phyloP scores from a whole-genome alignment of 768 basidiomycete species.

The Phaffia tasmanica region DNA sequence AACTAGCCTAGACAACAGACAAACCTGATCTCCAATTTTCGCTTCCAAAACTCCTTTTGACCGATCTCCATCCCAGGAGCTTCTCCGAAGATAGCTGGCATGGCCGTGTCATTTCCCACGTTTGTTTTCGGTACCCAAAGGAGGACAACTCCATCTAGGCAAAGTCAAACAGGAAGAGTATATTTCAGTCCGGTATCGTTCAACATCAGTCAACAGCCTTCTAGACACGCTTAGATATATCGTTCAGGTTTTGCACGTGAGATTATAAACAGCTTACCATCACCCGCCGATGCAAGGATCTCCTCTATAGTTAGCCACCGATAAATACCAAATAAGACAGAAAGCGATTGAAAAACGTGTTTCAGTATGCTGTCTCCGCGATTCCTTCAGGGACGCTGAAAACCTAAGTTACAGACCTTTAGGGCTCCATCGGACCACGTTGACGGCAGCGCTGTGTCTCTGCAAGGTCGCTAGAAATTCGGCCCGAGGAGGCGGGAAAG shows the following conservation, averaged over 20 bases:
- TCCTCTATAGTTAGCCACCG: constrained; percentile 49
- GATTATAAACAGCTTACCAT: constrained; percentile 51
- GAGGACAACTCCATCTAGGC: constrained; percentile 86
- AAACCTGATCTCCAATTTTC: constrained; percentile 66
- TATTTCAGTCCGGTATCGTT: constrained; percentile 4
- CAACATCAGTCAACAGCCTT: constrained; percentile 4
- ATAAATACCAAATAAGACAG: neutral
- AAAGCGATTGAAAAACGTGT: constrained; percentile 16
- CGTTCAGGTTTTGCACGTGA: no score
- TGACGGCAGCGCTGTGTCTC: constrained; percentile 87
- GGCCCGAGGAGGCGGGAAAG: constrained; percentile 62
- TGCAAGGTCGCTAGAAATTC: constrained; percentile 91
- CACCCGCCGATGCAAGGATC: constrained; percentile 87
- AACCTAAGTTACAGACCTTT: constrained; percentile 51
- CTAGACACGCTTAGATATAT: no score
- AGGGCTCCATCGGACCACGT: constrained; percentile 91
- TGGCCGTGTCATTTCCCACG: constrained; percentile 39
- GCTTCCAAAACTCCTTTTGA: constrained; percentile 94
- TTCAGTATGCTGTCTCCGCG: neutral
- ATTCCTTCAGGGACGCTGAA: neutral
- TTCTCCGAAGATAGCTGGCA: constrained; percentile 67
- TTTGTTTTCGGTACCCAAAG: constrained; percentile 71
- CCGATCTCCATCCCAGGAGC: constrained; percentile 68
- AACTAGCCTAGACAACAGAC: constrained; percentile 27
- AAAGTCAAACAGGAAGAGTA: constrained; percentile 19